phyloP scores from a whole-genome alignment of 2,329 filamentous ascomycete genomes.

The Colletotrichum chlorophyti region DNA sequence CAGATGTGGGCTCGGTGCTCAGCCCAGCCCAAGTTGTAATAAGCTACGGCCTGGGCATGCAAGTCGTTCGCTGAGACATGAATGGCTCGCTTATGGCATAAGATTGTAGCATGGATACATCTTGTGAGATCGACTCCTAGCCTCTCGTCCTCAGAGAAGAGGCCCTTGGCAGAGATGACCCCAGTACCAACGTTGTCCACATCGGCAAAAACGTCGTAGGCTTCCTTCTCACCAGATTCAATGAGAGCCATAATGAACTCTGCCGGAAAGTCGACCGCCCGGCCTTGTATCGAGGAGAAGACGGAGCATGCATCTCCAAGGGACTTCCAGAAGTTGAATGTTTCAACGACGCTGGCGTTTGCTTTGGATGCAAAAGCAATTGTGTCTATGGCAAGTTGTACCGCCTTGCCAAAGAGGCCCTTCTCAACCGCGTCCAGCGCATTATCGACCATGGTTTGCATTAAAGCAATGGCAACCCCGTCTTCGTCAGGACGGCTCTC shows the following conservation, averaged over 20 bases:
- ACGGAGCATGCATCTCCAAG: conserved; percentile 87
- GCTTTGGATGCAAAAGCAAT: conserved; percentile 72
- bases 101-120: conserved; percentile 74
- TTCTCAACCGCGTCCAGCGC: conserved; percentile 79
- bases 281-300: conserved; percentile 80
- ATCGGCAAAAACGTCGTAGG: conserved; percentile 69
- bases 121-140: conserved; percentile 59
- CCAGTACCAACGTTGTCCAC: conserved; percentile 68
- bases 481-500: conserved; percentile 74
- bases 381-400: conserved; percentile 72
- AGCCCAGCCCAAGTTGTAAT: conserved; percentile 96
- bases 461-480: conserved; percentile 84
- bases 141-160: conserved; percentile 54
- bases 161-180: conserved; percentile 51
- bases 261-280: conserved; percentile 67
- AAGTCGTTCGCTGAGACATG: conserved; percentile 74
- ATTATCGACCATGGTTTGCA: conserved; percentile 87
- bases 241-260: conserved; percentile 66
- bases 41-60: conserved; percentile 92
- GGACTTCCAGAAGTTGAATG: conserved; percentile 96
- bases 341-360: conserved; percentile 65
- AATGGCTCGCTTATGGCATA: conserved; percentile 89
- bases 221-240: conserved; percentile 54
- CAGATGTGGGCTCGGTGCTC: conserved; percentile 83
- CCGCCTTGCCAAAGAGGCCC: conserved; percentile 85